Base-by-base conservation (phyloP, 805 yeast species). In the Torulaspora microellipsoides region DNA sequence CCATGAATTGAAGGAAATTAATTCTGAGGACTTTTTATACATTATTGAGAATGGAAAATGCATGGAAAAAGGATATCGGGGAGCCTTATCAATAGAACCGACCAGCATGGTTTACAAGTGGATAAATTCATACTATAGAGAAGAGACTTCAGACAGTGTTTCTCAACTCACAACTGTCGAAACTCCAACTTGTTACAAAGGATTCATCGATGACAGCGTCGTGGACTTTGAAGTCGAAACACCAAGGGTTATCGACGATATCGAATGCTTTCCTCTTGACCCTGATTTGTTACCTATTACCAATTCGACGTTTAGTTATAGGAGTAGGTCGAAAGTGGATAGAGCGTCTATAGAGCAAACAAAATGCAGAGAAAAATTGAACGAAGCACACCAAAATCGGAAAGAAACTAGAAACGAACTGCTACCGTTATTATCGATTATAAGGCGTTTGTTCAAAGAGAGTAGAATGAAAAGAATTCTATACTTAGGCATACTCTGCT, bases 1-100 rank as follows among this genome's bases (percentile, higher is more conserved):
- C 0, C 99, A 93, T 62, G 88, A 89, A 34, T 63, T 78, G 20
- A 58, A 69, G 9, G 80, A 79, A 28, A 81, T 91, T 13, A 63
- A 66, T 0, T 55, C 66, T 1, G 65, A 70, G n/a, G 95, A 87
- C 55, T 61, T 65, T 40, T 78, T 90, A 0, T 69, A 75, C 34
- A 49, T 82, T 3, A 60, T 93, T 62, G 76, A 79, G 28, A 60
- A 74, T 36, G 96, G 96, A 0, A 13, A 40, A 5, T 69, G 85
- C 1, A 58, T 61, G 1, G 80, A 77, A 50, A 30, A 36, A 7
- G 85, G 82, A 0, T 39, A 33, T 6, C 70, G 71, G 43, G 36
- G 44, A 3, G 64, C 67, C 2, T 47, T 78, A 20, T 46, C 64
- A 7, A 27, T 38, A 2, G 40, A 48, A 32, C 11, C 31, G 1